Evolutionary conservation across 805 yeast species (phyloP), one percentile per base, ranked within the genome.

Genomic region (Alloascoidea hylecoeti): DNA sequence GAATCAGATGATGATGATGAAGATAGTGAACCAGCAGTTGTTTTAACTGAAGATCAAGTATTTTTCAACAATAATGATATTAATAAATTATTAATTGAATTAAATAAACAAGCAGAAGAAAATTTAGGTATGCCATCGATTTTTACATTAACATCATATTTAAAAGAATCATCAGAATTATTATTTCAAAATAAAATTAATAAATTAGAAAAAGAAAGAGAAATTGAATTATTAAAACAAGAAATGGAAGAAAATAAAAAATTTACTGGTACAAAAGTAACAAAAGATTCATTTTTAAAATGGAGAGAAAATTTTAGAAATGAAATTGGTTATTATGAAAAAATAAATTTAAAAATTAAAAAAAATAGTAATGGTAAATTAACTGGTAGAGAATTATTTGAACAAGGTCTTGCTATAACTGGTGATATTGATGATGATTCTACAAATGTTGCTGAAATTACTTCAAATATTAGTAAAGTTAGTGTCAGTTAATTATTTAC

Each of bases 71-170:
- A 53, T 18, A 59, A 56, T 0, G 86, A 78, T 47, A 50, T 67
- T 45, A 50, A 50, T 12, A 44, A 45, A 12, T 60, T 72, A 43
- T 55, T 55, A 39, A 57, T 47, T 39, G 61, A 59, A 50, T 56
- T 70, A 45, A 59, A 54, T 39, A 5, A 34, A 5, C 36, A 34
- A 23, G 92, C 92, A 2, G 78, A 76, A 42, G 75, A 80, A 51
- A 78, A 83, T 49, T 42, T 88, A 1, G 98, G 98, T 1, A 79
- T 89, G 69, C 95, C 96, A n/a, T 77, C 86, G 46, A 69, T 89
- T 4, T 92, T 88, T 57, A 73, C 95, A 1, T 55, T 89, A 35
- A 70, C 82, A 0, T 74, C 94, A 1, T 63, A 74, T 5, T 64
- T 86, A 39, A 89, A 89, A 50, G 97, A 89, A 37, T 69, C 69